phyloP scores from a whole-genome alignment of 768 basidiomycete species.

The Galerina marginata region DNA sequence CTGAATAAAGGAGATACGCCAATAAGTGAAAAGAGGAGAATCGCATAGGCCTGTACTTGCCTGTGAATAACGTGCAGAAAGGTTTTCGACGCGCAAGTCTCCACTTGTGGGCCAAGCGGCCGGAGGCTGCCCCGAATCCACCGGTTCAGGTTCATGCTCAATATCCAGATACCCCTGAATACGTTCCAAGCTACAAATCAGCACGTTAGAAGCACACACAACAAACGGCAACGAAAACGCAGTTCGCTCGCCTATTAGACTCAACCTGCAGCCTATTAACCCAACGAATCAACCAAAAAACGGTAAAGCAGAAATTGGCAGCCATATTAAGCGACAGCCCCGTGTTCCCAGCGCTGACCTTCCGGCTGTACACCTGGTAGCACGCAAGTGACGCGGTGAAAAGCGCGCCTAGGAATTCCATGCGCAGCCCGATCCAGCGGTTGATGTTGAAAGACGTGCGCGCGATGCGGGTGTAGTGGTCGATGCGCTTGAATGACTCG shows the following conservation, averaged over 20 bases:
- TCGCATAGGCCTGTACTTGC: not conserved
- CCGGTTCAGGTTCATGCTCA: conserved; percentile 57
- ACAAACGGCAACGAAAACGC: not conserved
- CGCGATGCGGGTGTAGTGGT: conserved; percentile 52
- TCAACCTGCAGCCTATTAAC: conserved; percentile 50
- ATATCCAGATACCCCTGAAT: conserved; percentile 68
- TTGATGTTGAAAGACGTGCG: conserved; percentile 55
- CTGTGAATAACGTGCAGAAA: conserved; percentile 62
- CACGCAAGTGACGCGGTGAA: conserved; percentile 60
- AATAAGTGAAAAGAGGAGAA: not conserved
- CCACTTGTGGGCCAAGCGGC: conserved; percentile 73
- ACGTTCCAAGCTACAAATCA: conserved; percentile 57
- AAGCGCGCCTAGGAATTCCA: conserved; percentile 59
- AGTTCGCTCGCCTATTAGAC: conserved; percentile 26
- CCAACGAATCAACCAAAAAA: conserved; percentile 52
- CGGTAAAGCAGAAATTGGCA: conserved; percentile 57
- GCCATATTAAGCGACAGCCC: conserved; percentile 65
- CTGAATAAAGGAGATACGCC: conserved; percentile 17
- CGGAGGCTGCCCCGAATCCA: conserved; percentile 53
- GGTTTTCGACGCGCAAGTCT: conserved; percentile 54
- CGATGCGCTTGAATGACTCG: conserved; percentile 53
- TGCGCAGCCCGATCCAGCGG: conserved; percentile 51
- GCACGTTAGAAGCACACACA: not conserved
- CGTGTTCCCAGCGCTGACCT: conserved; percentile 44
- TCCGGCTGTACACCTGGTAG: conserved; percentile 54